Base-by-base conservation (phyloP, 148 eudicot species). In the Rhododendron molle region DNA sequence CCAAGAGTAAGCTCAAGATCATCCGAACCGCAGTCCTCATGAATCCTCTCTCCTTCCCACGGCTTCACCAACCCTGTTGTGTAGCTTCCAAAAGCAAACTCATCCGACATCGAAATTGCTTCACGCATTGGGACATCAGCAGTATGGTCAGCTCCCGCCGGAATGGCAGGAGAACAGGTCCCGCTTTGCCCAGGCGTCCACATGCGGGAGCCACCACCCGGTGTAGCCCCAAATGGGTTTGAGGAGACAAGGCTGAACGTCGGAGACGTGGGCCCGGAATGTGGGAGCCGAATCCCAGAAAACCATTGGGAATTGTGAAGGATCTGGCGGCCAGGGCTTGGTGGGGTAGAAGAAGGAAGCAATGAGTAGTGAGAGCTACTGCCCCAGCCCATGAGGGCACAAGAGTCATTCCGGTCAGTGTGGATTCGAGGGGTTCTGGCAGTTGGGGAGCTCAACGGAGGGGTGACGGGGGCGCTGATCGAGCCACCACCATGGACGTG, bases 1-100 rank as follows among this genome's bases (percentile, higher is more conserved):
- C 95, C 95, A 56, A 94, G 98, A 80, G 98, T 94, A 74, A 94
- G 96, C 89, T 94, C 96, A 65, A 94, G 93, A 84, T 92, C 98
- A 85, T 93, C 94, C 14, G 94, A 81, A 43, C 88, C 93, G 14
- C 76, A 89, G 21, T 90, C 97, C 80, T 91, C 98, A 52, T 95
- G 98, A 72, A 95, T 95, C 87, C 91, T 91, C 88, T 95, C 96
- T 62, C 98, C 98, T 89, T 95, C 92, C 96, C 96, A 95, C 1
- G 98, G 90, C 87, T 91, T 93, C 46, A 95, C 94, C 76, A 90
- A 84, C 38, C 93, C 92, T 43, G 78, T 85, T 28, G 87, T 82
- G 80, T 85, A 86, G 87, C 93, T 86, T 76, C 94, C 93, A 38
- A 95, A 91, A 38, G 93, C 98, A 90, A 93, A 95, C 74, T 94